phyloP scores from a whole-genome alignment of 257 asterid species.

The Nicotiana noctiflora region DNA sequence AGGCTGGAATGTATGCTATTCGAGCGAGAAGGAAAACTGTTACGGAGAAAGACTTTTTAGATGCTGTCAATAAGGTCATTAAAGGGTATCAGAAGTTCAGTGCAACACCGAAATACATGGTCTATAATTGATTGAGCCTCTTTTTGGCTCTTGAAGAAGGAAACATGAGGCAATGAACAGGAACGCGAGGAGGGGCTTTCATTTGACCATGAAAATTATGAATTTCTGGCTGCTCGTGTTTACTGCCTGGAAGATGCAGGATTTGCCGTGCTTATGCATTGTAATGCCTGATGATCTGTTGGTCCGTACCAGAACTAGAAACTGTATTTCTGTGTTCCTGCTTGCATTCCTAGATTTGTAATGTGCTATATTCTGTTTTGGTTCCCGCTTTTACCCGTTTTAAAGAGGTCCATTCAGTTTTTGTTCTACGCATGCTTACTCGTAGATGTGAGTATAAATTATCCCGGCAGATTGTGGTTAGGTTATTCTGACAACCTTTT shows the following conservation, averaged over 20 bases:
- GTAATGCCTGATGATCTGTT: neutral
- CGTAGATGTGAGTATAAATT: neutral
- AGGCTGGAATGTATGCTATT: slow-evolving; percentile 93
- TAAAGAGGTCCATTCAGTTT: neutral
- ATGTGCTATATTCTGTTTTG: neutral
- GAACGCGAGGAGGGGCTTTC: neutral
- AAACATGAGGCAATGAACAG: neutral
- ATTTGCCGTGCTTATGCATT: neutral
- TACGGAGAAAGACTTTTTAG: slow-evolving; percentile 88
- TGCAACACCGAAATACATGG: slow-evolving; percentile 95
- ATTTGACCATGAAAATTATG: neutral
- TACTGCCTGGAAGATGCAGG: neutral
- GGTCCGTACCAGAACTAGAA: neutral
- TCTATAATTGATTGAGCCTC: slow-evolving; percentile 46
- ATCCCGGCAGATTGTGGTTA: neutral
- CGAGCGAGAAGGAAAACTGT: slow-evolving; percentile 88
- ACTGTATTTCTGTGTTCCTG: neutral
- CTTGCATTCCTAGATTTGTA: neutral
- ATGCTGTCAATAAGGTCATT: slow-evolving; percentile 91
- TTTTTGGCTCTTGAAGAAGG: neutral
- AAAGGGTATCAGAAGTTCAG: slow-evolving; percentile 97
- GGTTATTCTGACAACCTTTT: neutral
- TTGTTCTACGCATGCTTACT: neutral
- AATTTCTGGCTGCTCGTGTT: neutral
- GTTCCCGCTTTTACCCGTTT: neutral